phyloP scores from a whole-genome alignment of 202 grass and related monocot genomes.

The Eragrostis tef region DNA sequence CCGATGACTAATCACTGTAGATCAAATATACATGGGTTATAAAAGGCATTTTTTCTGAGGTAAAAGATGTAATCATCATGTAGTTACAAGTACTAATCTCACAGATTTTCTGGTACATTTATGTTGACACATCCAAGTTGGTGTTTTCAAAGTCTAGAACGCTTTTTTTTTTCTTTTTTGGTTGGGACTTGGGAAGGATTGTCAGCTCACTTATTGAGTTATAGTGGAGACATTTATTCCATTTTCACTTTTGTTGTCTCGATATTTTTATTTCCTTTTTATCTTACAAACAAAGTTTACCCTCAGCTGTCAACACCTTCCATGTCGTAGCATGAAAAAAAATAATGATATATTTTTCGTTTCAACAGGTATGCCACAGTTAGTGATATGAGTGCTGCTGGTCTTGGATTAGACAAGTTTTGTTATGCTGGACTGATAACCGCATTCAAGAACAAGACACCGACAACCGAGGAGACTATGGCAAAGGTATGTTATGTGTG shows the following conservation, averaged over 20 bases:
- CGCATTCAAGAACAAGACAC: slow-evolving; percentile 89
- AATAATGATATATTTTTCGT: slow-evolving; percentile 37
- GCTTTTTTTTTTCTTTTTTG: background rate
- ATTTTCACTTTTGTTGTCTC: slow-evolving; percentile 13
- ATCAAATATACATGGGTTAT: background rate
- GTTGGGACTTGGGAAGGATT: background rate
- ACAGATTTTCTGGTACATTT: slow-evolving; percentile 32
- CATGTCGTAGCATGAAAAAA: background rate
- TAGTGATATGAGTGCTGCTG: slow-evolving; percentile 95
- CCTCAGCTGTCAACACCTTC: slow-evolving; percentile 18
- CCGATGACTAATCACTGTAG: background rate
- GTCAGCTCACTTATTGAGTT: slow-evolving; percentile 15
- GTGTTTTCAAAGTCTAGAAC: slow-evolving; percentile 7
- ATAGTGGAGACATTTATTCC: background rate
- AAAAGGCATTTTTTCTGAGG: background rate
- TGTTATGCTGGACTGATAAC: slow-evolving; percentile 98
- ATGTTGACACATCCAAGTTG: slow-evolving; percentile 23
- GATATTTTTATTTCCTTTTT: background rate
- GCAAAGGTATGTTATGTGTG: slow-evolving; percentile 59
- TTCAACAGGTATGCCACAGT: slow-evolving; percentile 80
- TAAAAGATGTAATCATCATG: background rate
- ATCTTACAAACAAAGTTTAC: slow-evolving; percentile 19
- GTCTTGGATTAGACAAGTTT: slow-evolving; percentile 89
- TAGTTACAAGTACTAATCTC: background rate
- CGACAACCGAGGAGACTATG: slow-evolving; percentile 65